Conservation (phyloP, 805 yeast species). For the Saccharomyces jurei region DNA sequence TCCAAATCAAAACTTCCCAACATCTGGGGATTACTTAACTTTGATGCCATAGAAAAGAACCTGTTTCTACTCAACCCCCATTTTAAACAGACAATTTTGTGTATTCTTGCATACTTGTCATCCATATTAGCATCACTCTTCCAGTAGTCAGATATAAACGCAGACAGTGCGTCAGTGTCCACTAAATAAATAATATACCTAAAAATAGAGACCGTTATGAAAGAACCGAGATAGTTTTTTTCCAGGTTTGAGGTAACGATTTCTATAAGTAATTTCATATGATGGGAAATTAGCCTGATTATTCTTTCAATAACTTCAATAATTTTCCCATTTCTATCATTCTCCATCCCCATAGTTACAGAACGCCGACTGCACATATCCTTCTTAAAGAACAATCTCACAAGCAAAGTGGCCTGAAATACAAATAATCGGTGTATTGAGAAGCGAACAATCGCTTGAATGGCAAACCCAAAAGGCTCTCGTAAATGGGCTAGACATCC, state of each 20-base stretch:
- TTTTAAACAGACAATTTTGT: conserved; percentile 11
- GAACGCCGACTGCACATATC: not conserved
- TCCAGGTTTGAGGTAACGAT: conserved; percentile 1
- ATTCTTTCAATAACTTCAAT: not conserved
- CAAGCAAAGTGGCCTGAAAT: conserved; percentile 7
- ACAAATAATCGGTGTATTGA: conserved; percentile 9
- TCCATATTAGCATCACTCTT: conserved; percentile 2
- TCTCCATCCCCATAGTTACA: not conserved
- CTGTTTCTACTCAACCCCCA: conserved; percentile 16
- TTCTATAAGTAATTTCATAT: conserved; percentile 4
- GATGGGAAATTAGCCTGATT: conserved; percentile 3
- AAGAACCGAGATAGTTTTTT: conserved; percentile 9
- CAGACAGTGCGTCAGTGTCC: conserved; percentile 6
- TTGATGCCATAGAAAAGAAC: conserved; percentile 5
- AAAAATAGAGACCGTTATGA: conserved; percentile 9
- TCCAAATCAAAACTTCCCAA: conserved; percentile 3
- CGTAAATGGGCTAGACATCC: conserved; percentile 2
- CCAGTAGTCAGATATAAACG: conserved; percentile 9
- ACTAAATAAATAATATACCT: conserved; percentile 11
- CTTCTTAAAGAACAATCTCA: conserved; percentile 10
- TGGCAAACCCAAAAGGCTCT: conserved; percentile 3
- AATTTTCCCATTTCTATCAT: not conserved
- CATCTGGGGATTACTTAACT: conserved; percentile 8
- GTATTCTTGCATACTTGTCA: conserved; percentile 8
- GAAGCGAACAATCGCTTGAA: conserved; percentile 10